Conservation (phyloP, 768 basidiomycete species). For the Mycena haematopus region DNA sequence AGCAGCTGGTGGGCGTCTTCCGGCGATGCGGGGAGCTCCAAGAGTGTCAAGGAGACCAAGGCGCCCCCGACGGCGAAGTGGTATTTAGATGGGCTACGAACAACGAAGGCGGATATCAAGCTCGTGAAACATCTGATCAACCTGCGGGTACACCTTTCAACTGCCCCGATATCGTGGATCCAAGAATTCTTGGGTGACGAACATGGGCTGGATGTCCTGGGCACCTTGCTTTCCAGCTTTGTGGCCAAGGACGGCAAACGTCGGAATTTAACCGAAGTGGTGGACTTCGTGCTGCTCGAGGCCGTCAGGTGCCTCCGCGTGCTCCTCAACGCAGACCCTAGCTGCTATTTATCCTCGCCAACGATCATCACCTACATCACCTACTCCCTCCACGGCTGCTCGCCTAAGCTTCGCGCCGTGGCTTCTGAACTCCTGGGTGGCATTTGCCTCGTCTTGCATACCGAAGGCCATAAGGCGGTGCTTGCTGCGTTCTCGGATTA, state of each 20-base stretch:
- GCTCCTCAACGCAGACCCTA: slow-evolving; percentile 75
- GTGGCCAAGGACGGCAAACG: slow-evolving; percentile 74
- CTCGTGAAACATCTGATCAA: slow-evolving; percentile 81
- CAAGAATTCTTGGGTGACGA: slow-evolving; percentile 73
- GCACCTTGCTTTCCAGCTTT: slow-evolving; percentile 59
- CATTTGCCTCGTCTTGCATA: slow-evolving; percentile 71
- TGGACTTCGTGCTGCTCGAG: slow-evolving; percentile 73
- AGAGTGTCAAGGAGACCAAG: slow-evolving; percentile 52
- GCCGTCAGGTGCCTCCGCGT: slow-evolving; percentile 81
- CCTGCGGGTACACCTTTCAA: slow-evolving; percentile 85
- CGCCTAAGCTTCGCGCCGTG: slow-evolving; percentile 61
- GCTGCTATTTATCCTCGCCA: slow-evolving; percentile 12
- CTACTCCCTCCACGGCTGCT: slow-evolving; percentile 17
- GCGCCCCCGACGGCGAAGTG: no score
- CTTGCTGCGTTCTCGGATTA: slow-evolving; percentile 84
- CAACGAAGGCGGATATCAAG: slow-evolving; percentile 61
- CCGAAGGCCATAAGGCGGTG: slow-evolving; percentile 69
- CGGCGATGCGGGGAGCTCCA: slow-evolving; percentile 19
- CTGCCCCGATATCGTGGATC: slow-evolving; percentile 80
- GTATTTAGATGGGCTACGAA: slow-evolving; percentile 69
- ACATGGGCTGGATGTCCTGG: slow-evolving; percentile 71
- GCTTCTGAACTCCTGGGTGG: slow-evolving; percentile 84
- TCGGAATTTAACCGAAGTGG: slow-evolving; percentile 64
- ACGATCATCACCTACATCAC: slow-evolving; percentile 19
- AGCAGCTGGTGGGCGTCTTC: slow-evolving; percentile 13